phyloP scores from a whole-genome alignment of 2,329 filamentous ascomycete species.

The Metarhizium guizhouense region DNA sequence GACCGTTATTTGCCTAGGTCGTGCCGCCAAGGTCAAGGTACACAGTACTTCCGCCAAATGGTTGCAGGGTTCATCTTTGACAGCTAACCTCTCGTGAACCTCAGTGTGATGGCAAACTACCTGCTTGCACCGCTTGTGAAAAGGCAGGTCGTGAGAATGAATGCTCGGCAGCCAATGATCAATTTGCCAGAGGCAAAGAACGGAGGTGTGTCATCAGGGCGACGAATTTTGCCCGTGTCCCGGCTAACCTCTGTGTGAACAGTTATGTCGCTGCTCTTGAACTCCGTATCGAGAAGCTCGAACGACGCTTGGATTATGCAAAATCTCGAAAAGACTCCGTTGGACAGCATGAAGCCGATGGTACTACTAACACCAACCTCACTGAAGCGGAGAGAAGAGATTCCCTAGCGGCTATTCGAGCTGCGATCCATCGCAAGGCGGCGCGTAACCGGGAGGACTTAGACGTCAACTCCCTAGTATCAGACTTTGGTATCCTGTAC shows the following conservation, averaged over 20 bases:
- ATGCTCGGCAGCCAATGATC: constrained; percentile 90
- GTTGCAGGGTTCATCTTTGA: neutral
- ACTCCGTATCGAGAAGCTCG: constrained; percentile 78
- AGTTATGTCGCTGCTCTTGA: constrained; percentile 95
- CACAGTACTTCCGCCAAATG: neutral
- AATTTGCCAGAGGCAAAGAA: constrained; percentile 92
- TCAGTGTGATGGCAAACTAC: constrained; percentile 88
- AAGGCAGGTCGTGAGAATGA: constrained; percentile 78
- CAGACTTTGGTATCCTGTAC: constrained; percentile 86
- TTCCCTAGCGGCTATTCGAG: constrained; percentile 52
- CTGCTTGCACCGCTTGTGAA: constrained; percentile 91
- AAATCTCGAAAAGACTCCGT: constrained; percentile 63
- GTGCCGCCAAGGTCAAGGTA: constrained; percentile 87
- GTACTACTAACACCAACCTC: constrained; percentile 10
- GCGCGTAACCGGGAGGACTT: constrained; percentile 63
- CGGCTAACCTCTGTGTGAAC: neutral
- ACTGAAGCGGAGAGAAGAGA: constrained; percentile 50
- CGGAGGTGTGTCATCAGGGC: constrained; percentile 49
- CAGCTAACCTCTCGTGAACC: neutral
- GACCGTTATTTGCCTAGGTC: constrained; percentile 35
- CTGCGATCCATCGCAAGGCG: constrained; percentile 55
- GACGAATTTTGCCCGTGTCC: neutral
- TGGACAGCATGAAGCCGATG: constrained; percentile 52
- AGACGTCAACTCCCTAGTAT: constrained; percentile 85
- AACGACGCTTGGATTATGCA: constrained; percentile 65